These are phyloP conservation scores for Paulownia fortunei DNA, from an alignment of 257 asterid species.

Conservation along the genomic window DNA sequence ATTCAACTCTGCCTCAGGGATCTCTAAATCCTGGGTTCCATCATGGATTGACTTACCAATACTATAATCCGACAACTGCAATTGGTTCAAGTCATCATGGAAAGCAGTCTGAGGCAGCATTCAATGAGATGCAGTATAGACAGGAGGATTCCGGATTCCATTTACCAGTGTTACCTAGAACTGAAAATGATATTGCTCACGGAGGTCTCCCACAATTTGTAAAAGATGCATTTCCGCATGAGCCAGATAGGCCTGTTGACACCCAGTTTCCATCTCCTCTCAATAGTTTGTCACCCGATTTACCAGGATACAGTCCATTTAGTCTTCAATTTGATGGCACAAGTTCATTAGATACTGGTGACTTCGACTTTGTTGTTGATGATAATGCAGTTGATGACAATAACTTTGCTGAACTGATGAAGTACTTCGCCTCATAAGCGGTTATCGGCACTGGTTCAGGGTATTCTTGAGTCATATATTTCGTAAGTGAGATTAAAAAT, in stretches of 20 bases:
- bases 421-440: constrained; percentile 54
- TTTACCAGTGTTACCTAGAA: constrained; percentile 36
- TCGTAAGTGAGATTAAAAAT: neutral
- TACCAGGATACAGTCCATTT: constrained; percentile 45
- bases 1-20: constrained; percentile 36
- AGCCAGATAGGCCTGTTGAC: constrained; percentile 40
- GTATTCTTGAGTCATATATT: neutral
- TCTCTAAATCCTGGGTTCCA: constrained; percentile 43
- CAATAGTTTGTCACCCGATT: constrained; percentile 47
- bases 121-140: constrained; percentile 41
- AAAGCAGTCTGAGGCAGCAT: constrained; percentile 39
- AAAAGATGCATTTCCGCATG: constrained; percentile 42
- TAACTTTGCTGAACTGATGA: constrained; percentile 45
- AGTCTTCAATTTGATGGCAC: constrained; percentile 52
- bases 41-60: constrained; percentile 41
- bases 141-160: constrained; percentile 38
- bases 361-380: constrained; percentile 42
- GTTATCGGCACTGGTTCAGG: neutral
- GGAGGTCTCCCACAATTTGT: constrained; percentile 40
- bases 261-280: constrained; percentile 48
- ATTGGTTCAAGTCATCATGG: constrained; percentile 41
- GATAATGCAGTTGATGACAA: constrained; percentile 34
- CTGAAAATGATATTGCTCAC: constrained; percentile 33
- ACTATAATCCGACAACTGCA: constrained; percentile 40
- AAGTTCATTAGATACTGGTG: constrained; percentile 41